Evolutionary conservation across 2,329 filamentous ascomycete species (phyloP).

Genomic region (Purpureocillium lavendulum): DNA sequence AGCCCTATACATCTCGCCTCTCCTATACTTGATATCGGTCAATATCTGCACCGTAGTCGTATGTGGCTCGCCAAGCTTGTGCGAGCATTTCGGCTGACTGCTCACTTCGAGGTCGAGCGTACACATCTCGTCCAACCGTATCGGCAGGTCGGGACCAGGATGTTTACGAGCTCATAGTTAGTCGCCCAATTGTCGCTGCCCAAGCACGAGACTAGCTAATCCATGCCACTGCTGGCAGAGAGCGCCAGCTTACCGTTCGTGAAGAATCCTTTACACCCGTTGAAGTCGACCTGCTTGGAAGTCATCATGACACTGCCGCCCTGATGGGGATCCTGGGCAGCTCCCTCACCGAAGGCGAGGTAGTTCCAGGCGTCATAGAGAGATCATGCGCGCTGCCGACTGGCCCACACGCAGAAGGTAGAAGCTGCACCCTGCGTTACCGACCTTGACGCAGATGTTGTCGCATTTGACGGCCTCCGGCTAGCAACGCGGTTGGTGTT

Average conservation of each 20-base stretch:
- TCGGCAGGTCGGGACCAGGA: slow-evolving; percentile 40
- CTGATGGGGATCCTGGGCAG: slow-evolving; percentile 31
- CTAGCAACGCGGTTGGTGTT: slow-evolving; percentile 53
- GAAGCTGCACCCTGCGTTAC: slow-evolving; percentile 37
- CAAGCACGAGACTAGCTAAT: slow-evolving; percentile 40
- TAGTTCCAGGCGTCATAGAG: slow-evolving; percentile 56
- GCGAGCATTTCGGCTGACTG: slow-evolving; percentile 45
- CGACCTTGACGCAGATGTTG: slow-evolving; percentile 48
- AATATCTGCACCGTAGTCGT: too few species aligned
- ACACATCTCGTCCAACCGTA: slow-evolving; percentile 45
- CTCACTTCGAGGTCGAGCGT: slow-evolving; percentile 33
- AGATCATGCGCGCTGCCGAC: slow-evolving; percentile 50
- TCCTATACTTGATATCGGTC: too few species aligned
- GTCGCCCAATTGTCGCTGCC: slow-evolving; percentile 39
- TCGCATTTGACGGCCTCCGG: slow-evolving; percentile 43
- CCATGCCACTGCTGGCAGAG: slow-evolving; percentile 48
- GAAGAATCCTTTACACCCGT: slow-evolving; percentile 42
- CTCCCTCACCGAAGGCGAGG: slow-evolving; percentile 41
- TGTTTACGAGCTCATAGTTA: slow-evolving; percentile 44
- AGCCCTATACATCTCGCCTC: too few species aligned
- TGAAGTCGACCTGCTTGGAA: slow-evolving; percentile 37
- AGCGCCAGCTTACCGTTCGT: slow-evolving; percentile 43
- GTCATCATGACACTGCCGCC: slow-evolving; percentile 44
- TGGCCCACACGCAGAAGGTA: slow-evolving; percentile 51
- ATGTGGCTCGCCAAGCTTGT: slow-evolving; percentile 36